Evolutionary conservation across 2,329 filamentous ascomycete species (phyloP).

Genomic region (Cercospora citrullina): DNA sequence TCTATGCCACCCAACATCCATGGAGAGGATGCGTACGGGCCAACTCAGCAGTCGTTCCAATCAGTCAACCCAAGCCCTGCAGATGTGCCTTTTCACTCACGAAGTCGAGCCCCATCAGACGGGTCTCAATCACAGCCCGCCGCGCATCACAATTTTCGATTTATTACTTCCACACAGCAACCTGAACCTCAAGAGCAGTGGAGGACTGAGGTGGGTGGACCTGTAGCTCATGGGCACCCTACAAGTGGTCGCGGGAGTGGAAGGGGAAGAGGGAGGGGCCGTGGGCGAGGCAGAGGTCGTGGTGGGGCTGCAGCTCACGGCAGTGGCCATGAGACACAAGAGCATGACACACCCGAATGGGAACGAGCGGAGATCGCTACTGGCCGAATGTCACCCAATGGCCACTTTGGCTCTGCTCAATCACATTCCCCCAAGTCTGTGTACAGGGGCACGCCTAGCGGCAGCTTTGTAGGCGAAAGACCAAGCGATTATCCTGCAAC

Average conservation of each 20-base stretch:
- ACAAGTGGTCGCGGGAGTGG: constrained; percentile 24
- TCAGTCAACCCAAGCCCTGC: constrained; percentile 14
- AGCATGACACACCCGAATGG: constrained; percentile 45
- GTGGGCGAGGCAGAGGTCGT: constrained; percentile 44
- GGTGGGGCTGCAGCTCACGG: constrained; percentile 38
- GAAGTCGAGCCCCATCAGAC: constrained; percentile 39
- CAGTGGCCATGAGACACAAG: constrained; percentile 24
- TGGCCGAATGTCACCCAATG: constrained; percentile 41
- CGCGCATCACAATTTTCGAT: constrained; percentile 33
- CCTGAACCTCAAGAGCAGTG: constrained; percentile 36
- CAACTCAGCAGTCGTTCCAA: constrained; percentile 22
- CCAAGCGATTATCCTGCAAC: constrained; percentile 32
- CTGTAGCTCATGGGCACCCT: constrained; percentile 7
- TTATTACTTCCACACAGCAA: constrained; percentile 37
- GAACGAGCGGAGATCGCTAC: constrained; percentile 42
- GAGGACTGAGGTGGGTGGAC: constrained; percentile 29
- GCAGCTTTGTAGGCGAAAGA: constrained; percentile 20
- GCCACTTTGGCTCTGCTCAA: constrained; percentile 30
- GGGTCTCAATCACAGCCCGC: constrained; percentile 33
- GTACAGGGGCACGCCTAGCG: constrained; percentile 11
- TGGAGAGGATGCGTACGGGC: constrained; percentile 30
- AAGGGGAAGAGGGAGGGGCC: constrained; percentile 36
- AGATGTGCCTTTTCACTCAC: constrained; percentile 22
- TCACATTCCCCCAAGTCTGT: constrained; percentile 21
- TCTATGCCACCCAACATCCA: constrained; percentile 39